Conservation (phyloP, 768 basidiomycete genomes). For the Russula sp. region DNA sequence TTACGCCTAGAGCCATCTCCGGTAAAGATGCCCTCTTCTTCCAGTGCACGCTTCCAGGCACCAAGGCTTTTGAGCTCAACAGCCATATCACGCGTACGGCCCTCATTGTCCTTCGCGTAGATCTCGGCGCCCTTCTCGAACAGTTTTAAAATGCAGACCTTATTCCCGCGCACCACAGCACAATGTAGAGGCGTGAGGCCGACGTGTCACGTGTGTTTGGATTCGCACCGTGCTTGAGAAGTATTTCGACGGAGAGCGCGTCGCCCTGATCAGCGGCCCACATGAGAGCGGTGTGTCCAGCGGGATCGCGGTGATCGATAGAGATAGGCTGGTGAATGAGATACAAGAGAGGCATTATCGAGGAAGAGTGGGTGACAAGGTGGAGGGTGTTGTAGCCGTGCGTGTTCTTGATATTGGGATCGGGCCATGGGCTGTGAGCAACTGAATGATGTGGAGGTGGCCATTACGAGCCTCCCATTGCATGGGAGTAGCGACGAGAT, state of each 20-base stretch:
- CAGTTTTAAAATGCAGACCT: slow-evolving; percentile 77
- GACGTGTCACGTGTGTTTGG: slow-evolving; percentile 68
- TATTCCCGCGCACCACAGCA: slow-evolving; percentile 96
- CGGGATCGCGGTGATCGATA: slow-evolving; percentile 85
- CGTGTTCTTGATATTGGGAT: slow-evolving; percentile 85
- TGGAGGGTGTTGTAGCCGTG: slow-evolving; percentile 97
- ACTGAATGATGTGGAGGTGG: slow-evolving; percentile 91
- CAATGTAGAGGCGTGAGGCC: slow-evolving; percentile 92
- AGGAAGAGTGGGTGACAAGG: slow-evolving; percentile 90
- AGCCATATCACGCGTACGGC: slow-evolving; percentile 94
- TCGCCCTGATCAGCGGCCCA: slow-evolving; percentile 99
- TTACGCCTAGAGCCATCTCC: slow-evolving; percentile 67
- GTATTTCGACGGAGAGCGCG: slow-evolving; percentile 86
- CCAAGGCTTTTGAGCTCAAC: slow-evolving; percentile 86
- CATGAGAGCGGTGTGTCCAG: slow-evolving; percentile 94
- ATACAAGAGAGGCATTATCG: slow-evolving; percentile 91
- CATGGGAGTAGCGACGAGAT: slow-evolving; percentile 90
- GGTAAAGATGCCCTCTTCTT: slow-evolving; percentile 82
- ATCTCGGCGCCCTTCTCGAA: slow-evolving; percentile 86
- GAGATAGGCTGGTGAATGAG: slow-evolving; percentile 90
- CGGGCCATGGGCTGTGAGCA: slow-evolving; percentile 84
- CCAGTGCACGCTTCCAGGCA: slow-evolving; percentile 85
- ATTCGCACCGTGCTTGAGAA: slow-evolving; percentile 85
- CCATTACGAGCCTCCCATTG: slow-evolving; percentile 99
- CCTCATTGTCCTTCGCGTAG: slow-evolving; percentile 72